Base-by-base conservation (phyloP, 805 yeast species). In the Yamadazyma sp. region DNA sequence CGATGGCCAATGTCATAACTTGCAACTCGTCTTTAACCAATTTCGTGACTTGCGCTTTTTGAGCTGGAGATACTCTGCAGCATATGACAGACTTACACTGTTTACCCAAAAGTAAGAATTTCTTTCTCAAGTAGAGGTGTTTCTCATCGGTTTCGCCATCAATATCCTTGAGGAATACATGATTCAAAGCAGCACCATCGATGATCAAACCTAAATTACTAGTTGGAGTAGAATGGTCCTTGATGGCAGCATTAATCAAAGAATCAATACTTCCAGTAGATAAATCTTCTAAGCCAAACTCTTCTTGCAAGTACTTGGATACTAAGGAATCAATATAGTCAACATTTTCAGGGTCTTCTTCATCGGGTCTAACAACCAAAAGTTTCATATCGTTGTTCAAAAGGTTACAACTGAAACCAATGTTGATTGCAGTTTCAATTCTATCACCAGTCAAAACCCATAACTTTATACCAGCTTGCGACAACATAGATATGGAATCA, bases 381-480 rank as follows among this genome's bases (percentile, higher is more conserved):
- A 85, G 59, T 46, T 82, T 77, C 91, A 85, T 83, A 29, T 72
- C 78, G 38, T 71, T 78, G 33, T 77, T 78, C 35, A 84, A 64
- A 49, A 84, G 66, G 45, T 84, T 82, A 61, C 91, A 84, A 11
- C 87, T 79, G 53, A 81, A 84, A 1, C 91, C 93, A 58, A 84
- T 84, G 55, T 83, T 82, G 55, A 84, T 84, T 3, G 93, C 93
- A 7, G 93, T 84, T 59, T 84, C 93, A 35, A 84, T 78, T 56
- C 81, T 78, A 59, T 84, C 93, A 46, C 93, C 93, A 7, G 93
- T 84, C 20, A 84, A 67, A 37, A 84, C 90, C 93, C 93, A 84
- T 33, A 84, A 64, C 57, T 84, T 84, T 50, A 84, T 80, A 33
- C 93, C 93, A 0, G 90, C 91, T 32, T 72, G 64, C 5, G 80